phyloP scores from a whole-genome alignment of 2,329 filamentous ascomycete species.

The Davidsoniella virescens region DNA sequence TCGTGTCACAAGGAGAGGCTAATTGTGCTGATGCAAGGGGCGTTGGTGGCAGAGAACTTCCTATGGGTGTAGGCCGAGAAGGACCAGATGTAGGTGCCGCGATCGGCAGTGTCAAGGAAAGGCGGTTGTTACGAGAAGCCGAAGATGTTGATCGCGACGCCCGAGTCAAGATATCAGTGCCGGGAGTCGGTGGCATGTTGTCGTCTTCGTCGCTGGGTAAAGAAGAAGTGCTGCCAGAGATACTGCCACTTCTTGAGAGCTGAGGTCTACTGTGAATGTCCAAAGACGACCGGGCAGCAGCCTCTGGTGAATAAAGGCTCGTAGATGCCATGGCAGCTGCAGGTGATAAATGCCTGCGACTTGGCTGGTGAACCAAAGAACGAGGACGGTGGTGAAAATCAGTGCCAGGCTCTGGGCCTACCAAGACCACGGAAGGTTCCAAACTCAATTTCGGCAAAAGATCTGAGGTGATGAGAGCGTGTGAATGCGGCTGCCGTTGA shows the following conservation, averaged over 20 bases:
- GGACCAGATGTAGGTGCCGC: slow-evolving; percentile 35
- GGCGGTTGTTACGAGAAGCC: slow-evolving; percentile 38
- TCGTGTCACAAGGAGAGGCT: slow-evolving; percentile 32
- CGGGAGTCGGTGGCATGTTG: slow-evolving; percentile 23
- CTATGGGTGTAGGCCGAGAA: slow-evolving; percentile 31
- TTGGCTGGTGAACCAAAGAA: slow-evolving; percentile 9
- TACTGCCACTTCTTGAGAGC: slow-evolving; percentile 10
- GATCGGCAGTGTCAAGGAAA: slow-evolving; percentile 47
- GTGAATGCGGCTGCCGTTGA: background rate
- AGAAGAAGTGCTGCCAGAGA: slow-evolving; percentile 12
- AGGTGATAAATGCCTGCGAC: slow-evolving; percentile 5
- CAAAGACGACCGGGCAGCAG: slow-evolving; percentile 3
- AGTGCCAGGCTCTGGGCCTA: slow-evolving; percentile 5
- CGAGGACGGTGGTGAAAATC: slow-evolving; percentile 9
- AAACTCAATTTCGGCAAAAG: background rate
- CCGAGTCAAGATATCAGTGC: slow-evolving; percentile 27
- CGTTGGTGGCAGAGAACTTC: slow-evolving; percentile 22
- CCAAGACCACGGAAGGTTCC: slow-evolving; percentile 9
- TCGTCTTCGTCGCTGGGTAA: slow-evolving; percentile 16
- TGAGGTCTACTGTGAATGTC: slow-evolving; percentile 9
- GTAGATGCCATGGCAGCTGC: slow-evolving; percentile 13
- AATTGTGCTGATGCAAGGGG: slow-evolving; percentile 28
- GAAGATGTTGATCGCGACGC: slow-evolving; percentile 36
- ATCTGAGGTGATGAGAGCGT: background rate
- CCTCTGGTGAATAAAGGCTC: slow-evolving; percentile 10